Conservation (phyloP, 1,284 basidiomycete species). For the Erythrobasidium hasegawianum region DNA sequence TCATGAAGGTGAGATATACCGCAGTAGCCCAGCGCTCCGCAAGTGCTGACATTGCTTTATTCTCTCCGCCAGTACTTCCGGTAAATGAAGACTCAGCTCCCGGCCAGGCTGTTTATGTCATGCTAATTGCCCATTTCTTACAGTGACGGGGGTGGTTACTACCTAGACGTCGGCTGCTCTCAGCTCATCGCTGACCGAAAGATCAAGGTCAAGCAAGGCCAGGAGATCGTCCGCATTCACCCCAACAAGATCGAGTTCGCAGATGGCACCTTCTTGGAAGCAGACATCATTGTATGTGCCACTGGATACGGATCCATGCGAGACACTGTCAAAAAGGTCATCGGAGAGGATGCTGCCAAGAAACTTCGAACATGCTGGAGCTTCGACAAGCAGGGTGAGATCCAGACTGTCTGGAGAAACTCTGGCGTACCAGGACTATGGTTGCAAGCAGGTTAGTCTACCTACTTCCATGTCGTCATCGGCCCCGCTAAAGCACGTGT, state of each 20-base stretch:
- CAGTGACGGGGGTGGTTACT: conserved; percentile 47
- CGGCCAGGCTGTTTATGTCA: conserved; percentile 9
- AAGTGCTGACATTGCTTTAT: too few relatives aligned
- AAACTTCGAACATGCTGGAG: conserved; percentile 59
- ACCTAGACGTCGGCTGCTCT: conserved; percentile 45
- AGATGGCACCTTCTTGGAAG: conserved; percentile 48
- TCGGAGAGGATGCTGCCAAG: conserved; percentile 55
- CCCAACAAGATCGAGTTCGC: conserved; percentile 46
- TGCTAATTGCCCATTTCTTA: conserved; percentile 39
- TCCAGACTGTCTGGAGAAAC: conserved; percentile 56
- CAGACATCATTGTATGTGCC: conserved; percentile 45
- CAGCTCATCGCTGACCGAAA: conserved; percentile 47
- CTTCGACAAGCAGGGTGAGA: conserved; percentile 59
- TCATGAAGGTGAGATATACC: conserved; percentile 28
- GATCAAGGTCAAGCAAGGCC: conserved; percentile 49
- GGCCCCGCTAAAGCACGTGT: not conserved
- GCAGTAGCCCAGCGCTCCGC: too few relatives aligned
- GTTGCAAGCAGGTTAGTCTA: conserved; percentile 57
- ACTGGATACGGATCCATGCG: conserved; percentile 44
- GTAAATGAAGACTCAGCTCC: too few relatives aligned
- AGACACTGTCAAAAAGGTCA: conserved; percentile 53
- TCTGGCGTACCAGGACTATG: conserved; percentile 57
- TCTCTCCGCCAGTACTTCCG: too few relatives aligned
- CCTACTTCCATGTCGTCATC: not conserved
- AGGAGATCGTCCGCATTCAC: conserved; percentile 45